Conservation (phyloP, 768 basidiomycete genomes). For the Rossbeevera mucosa region DNA sequence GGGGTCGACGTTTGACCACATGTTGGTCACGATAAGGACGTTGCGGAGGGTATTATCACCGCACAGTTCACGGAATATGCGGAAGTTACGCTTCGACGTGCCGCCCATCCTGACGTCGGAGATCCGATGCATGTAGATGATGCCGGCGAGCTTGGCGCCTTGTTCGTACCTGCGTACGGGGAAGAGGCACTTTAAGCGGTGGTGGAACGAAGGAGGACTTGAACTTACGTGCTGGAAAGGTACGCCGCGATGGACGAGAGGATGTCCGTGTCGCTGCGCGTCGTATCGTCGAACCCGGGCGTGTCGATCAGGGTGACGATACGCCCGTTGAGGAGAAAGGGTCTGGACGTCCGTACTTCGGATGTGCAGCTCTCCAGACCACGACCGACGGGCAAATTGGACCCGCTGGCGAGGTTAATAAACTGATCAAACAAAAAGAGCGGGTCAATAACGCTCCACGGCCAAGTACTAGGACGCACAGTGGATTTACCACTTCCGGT, state of each 20-base stretch:
- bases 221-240: conserved; percentile 30
- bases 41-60: conserved; percentile 46
- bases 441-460: conserved; percentile 1
- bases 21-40: conserved; percentile 51
- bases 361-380: conserved; percentile 50
- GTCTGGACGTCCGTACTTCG: conserved; percentile 38
- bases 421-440: conserved; percentile 35
- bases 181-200: neutral
- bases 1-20: conserved; percentile 44
- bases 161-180: conserved; percentile 28
- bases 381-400: conserved; percentile 41
- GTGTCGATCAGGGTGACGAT: conserved; percentile 52
- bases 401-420: conserved; percentile 50
- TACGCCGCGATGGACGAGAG: conserved; percentile 46
- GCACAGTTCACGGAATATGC: conserved; percentile 50
- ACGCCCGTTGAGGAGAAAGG: conserved; percentile 44
- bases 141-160: conserved; percentile 42
- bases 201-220: neutral
- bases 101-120: conserved; percentile 48
- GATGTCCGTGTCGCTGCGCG: conserved; percentile 45
- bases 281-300: conserved; percentile 57
- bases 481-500: conserved; percentile 37
- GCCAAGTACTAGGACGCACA: conserved; percentile 13
- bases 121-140: conserved; percentile 55
- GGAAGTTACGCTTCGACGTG: conserved; percentile 47